phyloP scores from a whole-genome alignment of 768 basidiomycete species.

The Stropharia rugosoannulata region DNA sequence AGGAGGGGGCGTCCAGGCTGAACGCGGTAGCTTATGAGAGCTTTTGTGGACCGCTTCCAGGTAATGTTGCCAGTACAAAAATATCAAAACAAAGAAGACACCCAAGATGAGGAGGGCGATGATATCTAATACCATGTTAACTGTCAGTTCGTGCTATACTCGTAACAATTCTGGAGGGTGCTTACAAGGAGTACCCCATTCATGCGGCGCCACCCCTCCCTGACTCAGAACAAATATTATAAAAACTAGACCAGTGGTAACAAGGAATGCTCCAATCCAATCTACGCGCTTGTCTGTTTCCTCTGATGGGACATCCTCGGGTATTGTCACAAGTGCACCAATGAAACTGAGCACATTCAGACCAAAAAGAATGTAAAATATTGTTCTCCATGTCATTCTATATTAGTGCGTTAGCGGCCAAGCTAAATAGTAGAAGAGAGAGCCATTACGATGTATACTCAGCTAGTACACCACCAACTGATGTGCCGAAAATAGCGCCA shows the following conservation, averaged over 20 bases:
- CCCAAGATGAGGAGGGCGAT: slow-evolving; percentile 67
- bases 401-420: neutral
- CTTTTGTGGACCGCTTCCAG: slow-evolving; percentile 45
- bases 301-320: slow-evolving; percentile 48
- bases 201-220: slow-evolving; percentile 53
- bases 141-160: neutral
- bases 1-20: slow-evolving; percentile 40
- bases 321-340: slow-evolving; percentile 57
- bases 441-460: slow-evolving; percentile 42
- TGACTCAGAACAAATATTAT: slow-evolving; percentile 75
- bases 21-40: slow-evolving; percentile 14
- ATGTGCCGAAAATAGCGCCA: slow-evolving; percentile 69
- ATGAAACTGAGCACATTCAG: slow-evolving; percentile 52
- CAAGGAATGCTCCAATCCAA: slow-evolving; percentile 73
- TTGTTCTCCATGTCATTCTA: slow-evolving; percentile 66
- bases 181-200: slow-evolving; percentile 54
- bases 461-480: slow-evolving; percentile 70
- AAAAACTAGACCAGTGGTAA: slow-evolving; percentile 63
- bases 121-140: slow-evolving; percentile 49
- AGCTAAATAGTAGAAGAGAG: neutral
- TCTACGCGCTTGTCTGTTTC: slow-evolving; percentile 56
- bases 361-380: slow-evolving; percentile 56
- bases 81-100: slow-evolving; percentile 50
- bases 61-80: slow-evolving; percentile 65
- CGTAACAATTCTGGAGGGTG: neutral